phyloP scores from a whole-genome alignment of 768 basidiomycete species.

The Mrakia blollopis region DNA sequence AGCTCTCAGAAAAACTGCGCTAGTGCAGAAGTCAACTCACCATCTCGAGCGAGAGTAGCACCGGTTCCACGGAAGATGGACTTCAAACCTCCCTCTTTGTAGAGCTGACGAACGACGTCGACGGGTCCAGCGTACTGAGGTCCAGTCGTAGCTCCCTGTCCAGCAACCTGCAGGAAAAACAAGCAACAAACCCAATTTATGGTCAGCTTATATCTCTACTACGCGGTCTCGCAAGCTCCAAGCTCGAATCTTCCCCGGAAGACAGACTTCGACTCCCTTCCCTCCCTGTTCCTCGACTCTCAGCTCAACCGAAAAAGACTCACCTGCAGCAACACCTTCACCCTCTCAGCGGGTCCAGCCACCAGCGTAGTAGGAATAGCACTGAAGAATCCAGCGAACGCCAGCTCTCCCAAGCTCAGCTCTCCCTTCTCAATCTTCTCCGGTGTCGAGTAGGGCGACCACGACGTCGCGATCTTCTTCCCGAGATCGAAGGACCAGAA shows the following conservation, averaged over 20 bases:
- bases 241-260: not conserved
- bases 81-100: conserved; percentile 84
- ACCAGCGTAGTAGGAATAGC: conserved; percentile 86
- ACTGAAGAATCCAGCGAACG: conserved; percentile 86
- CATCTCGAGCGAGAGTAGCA: conserved; percentile 80
- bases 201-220: conserved; percentile 8
- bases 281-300: not conserved
- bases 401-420: conserved; percentile 73
- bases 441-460: conserved; percentile 44
- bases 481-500: conserved; percentile 79
- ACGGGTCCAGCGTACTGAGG: conserved; percentile 78
- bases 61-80: conserved; percentile 88
- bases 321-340: conserved; percentile 91
- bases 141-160: conserved; percentile 65
- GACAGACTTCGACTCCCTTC: not conserved
- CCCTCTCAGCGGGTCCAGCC: conserved; percentile 93
- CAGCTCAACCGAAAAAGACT: not conserved
- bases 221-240: not conserved
- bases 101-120: conserved; percentile 83
- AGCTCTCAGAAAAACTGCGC: not conserved
- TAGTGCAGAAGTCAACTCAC: not conserved
- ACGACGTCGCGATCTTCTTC: conserved; percentile 64
- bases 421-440: conserved; percentile 66
- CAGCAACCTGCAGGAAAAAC: conserved; percentile 61
- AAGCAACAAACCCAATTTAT: conserved; percentile 23